phyloP scores from a whole-genome alignment of 202 grass and related monocot genomes.

The Hordeum pubiflorum region DNA sequence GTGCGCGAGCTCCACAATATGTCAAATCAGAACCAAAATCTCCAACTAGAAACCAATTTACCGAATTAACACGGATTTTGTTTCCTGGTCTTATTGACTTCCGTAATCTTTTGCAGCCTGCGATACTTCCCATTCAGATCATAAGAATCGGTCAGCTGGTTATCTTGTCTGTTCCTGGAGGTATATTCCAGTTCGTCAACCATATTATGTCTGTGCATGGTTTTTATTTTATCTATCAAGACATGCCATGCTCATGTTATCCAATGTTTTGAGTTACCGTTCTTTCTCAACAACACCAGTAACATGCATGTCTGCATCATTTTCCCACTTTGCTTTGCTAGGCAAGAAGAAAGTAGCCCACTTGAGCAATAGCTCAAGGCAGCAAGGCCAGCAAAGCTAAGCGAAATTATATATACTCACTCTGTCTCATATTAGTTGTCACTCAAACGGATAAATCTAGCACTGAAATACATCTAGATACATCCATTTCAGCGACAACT shows the following conservation, averaged over 20 bases:
- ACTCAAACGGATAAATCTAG: too few relatives aligned
- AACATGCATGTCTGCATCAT: background rate
- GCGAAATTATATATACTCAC: too few relatives aligned
- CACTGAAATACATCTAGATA: background rate
- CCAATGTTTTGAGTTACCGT: background rate
- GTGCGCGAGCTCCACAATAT: background rate
- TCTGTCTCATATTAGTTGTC: too few relatives aligned
- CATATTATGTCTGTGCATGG: background rate
- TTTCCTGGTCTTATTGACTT: slow-evolving; percentile 24
- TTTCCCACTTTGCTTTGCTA: background rate
- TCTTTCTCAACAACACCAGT: background rate
- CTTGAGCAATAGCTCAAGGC: background rate
- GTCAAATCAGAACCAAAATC: slow-evolving; percentile 9
- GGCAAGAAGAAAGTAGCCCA: background rate
- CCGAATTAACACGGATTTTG: background rate
- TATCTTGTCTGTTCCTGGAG: slow-evolving; percentile 96
- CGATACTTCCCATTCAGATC: slow-evolving; percentile 92
- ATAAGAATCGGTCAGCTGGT: slow-evolving; percentile 81
- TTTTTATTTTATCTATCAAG: background rate
- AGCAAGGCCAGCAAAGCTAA: background rate
- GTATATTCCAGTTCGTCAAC: slow-evolving; percentile 38
- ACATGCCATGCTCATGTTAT: slow-evolving; percentile 9
- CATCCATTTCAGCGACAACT: background rate
- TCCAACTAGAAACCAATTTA: slow-evolving; percentile 2
- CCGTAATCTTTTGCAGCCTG: slow-evolving; percentile 52